Evolutionary conservation across 169 alveolate species (phyloP).

Genomic region (Miamiensis avidus): DNA sequence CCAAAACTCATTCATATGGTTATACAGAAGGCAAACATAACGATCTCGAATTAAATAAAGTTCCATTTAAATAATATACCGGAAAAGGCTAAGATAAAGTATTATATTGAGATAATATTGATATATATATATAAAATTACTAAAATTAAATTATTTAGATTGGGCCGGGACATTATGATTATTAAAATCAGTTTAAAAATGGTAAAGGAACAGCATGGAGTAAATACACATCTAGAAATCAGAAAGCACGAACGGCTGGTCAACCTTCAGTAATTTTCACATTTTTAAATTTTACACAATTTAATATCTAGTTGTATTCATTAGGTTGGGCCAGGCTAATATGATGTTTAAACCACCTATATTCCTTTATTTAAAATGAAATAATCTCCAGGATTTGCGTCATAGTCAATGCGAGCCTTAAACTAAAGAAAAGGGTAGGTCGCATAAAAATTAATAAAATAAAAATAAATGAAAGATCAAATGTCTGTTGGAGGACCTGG

Average conservation of each 20-base stretch:
- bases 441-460: not conserved
- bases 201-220: conserved; percentile 19
- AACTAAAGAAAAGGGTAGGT: not conserved
- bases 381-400: conserved; percentile 27
- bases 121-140: no score
- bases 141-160: no score
- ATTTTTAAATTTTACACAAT: no score
- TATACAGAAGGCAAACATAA: conserved; percentile 19
- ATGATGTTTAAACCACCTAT: conserved; percentile 1
- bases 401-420: not conserved
- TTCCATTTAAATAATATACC: not conserved
- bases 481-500: not conserved
- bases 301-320: not conserved
- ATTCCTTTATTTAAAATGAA: conserved; percentile 25
- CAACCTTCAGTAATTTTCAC: no score
- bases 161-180: conserved; percentile 27
- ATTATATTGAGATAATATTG: no score
- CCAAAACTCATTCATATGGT: conserved; percentile 7
- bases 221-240: conserved; percentile 13
- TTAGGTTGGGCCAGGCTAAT: conserved; percentile 13
- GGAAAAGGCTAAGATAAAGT: conserved; percentile 6
- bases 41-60: no score
- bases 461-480: not conserved
- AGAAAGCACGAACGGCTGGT: not conserved
- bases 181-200: no score